Base-by-base conservation (phyloP, 2,329 filamentous ascomycete species). In the Neofusicoccum laricinum region DNA sequence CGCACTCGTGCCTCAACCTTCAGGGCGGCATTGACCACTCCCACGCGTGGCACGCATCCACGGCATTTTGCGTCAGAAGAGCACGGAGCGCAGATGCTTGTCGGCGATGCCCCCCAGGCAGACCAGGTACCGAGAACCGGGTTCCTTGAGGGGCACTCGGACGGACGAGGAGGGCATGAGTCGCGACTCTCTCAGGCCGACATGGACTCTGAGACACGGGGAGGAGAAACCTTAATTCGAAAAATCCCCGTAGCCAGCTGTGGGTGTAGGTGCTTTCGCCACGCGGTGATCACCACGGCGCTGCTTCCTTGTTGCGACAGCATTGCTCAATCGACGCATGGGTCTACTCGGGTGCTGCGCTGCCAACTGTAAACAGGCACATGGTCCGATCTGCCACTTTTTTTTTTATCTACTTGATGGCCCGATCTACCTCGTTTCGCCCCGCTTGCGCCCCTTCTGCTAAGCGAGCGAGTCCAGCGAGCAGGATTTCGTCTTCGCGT, bases 241-340 rank as follows among this genome's bases (percentile, higher is more conserved):
- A 59, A 36, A 59, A 36, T 41, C 30, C 55, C 55, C 41, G 55
- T 46, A 17, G 41, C 36, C 40, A 11, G 55, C 4, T 58, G 53
- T 30, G 40, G 14, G 40, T 15, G 40, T 32, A 7, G 5, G 55
- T 45, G 55, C 55, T 59, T 32, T 46, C 36, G 32, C 55, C 55
- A 59, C n/a, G 55, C 41, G 25, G 41, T 48, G 55, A 45, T 36
- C 55, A 32, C 40, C 30, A 45, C 41, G 55, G 55, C 30, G 30
- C 19, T 25, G 55, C 41, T 38, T 51, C 30, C 51, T 4, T 19
- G 4, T 59, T 59, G 55, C 55, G 55, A 59, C 55, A 59, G 55
- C 55, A 46, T 46, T 59, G 55, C 55, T 46, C 55, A 59, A 59
- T 46, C 55, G 55, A 58, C 53, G 53, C 53, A 58, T 58, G 53